Evolutionary conservation across 768 basidiomycete species (phyloP).

Genomic region (Trametes sanguinea): DNA sequence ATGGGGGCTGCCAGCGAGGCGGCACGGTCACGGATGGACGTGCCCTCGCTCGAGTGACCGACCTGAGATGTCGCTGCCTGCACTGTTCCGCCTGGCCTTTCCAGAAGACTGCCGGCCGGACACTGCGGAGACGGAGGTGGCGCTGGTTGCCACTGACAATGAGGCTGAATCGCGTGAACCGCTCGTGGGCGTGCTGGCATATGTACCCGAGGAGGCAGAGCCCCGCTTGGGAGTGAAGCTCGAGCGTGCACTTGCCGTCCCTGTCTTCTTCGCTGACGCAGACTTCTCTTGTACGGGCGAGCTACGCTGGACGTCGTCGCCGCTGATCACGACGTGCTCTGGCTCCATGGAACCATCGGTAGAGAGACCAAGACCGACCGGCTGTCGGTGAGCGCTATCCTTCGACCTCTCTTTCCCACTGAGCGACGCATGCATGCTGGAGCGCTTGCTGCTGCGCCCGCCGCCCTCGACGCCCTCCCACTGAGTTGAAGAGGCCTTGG

Average conservation of each 20-base stretch:
- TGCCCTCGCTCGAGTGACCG: conserved; percentile 67
- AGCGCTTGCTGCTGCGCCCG: conserved; percentile 36
- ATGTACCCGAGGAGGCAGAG: conserved; percentile 86
- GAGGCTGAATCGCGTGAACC: conserved; percentile 88
- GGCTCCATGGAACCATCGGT: conserved; percentile 40
- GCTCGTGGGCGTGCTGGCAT: conserved; percentile 71
- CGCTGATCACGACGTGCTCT: conserved; percentile 50
- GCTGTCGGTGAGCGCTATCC: conserved; percentile 39
- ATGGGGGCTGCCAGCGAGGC: conserved; percentile 59
- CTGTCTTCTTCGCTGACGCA: conserved; percentile 54
- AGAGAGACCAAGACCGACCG: conserved; percentile 37
- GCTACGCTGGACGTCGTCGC: conserved; percentile 48
- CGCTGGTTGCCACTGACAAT: conserved; percentile 74
- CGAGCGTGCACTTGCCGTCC: conserved; percentile 57
- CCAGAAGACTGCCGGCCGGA: conserved; percentile 73
- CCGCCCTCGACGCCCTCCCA: conserved; percentile 70
- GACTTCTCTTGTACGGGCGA: conserved; percentile 58
- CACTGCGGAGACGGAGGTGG: conserved; percentile 71
- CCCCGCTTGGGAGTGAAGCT: conserved; percentile 86
- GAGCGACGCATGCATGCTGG: conserved; percentile 42
- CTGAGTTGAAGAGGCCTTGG: conserved; percentile 57
- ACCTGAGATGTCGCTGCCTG: conserved; percentile 83
- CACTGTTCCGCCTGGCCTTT: conserved; percentile 74
- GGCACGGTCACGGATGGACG: conserved; percentile 66
- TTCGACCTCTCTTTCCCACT: conserved; percentile 46